Evolutionary conservation across 441 rosid species (phyloP), one percentile per base, ranked within the genome.

Genomic region (Bruguiera hainesii): DNA sequence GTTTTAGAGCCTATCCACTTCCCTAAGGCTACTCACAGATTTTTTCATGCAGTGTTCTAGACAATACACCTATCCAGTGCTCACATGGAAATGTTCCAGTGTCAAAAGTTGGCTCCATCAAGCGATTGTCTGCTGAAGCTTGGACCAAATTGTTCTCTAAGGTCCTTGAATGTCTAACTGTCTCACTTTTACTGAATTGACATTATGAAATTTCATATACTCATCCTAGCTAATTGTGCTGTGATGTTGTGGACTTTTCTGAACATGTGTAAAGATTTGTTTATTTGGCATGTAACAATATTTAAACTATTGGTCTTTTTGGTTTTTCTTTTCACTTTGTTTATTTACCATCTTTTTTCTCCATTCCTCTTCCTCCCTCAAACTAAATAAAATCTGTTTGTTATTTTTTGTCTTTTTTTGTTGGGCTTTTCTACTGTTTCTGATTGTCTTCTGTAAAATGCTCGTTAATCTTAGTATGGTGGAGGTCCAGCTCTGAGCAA

Each of bases 401-500:
- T 46, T 64, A 68, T 28, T 65, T 33, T 60, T 30, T 26, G 26
- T 1, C 26, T 2, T 26, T 58, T 51, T 65, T 65, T 57, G 37
- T 73, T 29, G 48, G 69, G 48, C 7, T 67, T 29, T 57, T 69
- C 63, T 19, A 60, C 52, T 26, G 33, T 77, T 69, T 19, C 70
- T 83, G 67, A 75, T 79, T 63, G 53, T 29, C 56, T 60, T 63
- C 56, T 62, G 52, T 48, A 50, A 52, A 61, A 74, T 76, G 61
- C 39, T 51, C 74, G 67, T 68, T 56, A 69, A 53, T 18, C 66
- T 65, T 80, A 95, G 99, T 87, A 79, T 84, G 79, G 77, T 67
- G 96, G 96, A 68, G 98, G 96, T 55, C 98, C 99, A 67, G 70
- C 72, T 73, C 71, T 95, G 65, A 77, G 85, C 74, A 87, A 87